Evolutionary conservation across 208 protist species (phyloP).

Genomic region (Acanthamoeba culbertsoni): DNA sequence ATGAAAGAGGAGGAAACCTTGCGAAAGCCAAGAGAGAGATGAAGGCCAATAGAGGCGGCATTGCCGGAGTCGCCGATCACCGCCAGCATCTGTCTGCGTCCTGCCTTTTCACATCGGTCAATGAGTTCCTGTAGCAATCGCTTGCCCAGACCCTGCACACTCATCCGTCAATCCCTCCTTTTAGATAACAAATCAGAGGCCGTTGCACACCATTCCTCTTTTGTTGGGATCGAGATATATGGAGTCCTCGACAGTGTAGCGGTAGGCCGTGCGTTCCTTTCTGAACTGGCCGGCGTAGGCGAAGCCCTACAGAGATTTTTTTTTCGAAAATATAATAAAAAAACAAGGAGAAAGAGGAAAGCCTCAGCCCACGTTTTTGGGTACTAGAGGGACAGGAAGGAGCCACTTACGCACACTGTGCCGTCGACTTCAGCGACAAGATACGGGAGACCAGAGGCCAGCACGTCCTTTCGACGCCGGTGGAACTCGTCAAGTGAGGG

Average conservation of each 20-base stretch:
- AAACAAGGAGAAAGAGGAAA: neutral
- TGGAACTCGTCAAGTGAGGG: neutral
- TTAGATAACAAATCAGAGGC: too few species aligned
- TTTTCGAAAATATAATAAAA: neutral
- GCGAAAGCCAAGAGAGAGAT: neutral
- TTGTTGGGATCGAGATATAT: neutral
- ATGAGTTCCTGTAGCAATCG: neutral
- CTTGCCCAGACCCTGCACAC: neutral
- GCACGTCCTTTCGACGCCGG: neutral
- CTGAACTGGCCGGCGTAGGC: neutral
- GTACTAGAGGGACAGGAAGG: neutral
- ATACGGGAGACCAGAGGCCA: neutral
- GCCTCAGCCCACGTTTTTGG: neutral
- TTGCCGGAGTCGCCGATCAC: conserved; percentile 8
- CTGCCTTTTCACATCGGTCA: neutral
- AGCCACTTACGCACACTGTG: neutral
- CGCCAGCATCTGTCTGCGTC: neutral
- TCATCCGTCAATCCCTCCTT: neutral
- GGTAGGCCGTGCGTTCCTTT: neutral
- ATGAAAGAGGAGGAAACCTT: neutral
- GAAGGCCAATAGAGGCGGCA: neutral
- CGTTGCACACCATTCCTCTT: neutral
- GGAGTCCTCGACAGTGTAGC: conserved; percentile 27
- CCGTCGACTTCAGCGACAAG: neutral
- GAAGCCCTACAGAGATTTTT: neutral